Evolutionary conservation across 352 stramenopile species (phyloP).

Genomic region (Saprolegnia diclina): DNA sequence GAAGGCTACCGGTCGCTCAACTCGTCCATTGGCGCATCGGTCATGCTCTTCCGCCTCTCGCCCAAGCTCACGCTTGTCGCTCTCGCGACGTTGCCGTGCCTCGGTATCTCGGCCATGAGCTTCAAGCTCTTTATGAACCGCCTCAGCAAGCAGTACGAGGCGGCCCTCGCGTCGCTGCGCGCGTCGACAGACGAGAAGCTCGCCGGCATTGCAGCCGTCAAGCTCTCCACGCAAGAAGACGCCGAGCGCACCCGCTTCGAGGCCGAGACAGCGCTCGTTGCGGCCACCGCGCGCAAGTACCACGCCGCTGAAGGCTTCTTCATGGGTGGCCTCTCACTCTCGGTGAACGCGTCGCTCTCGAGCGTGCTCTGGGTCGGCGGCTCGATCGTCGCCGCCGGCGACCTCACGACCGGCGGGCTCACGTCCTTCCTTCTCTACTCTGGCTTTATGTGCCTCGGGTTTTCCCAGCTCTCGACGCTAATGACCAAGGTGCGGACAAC

Average conservation of each 20-base stretch:
- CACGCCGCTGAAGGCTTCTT: slow-evolving; percentile 84
- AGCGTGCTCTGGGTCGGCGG: slow-evolving; percentile 88
- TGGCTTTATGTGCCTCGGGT: slow-evolving; percentile 86
- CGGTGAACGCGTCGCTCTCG: slow-evolving; percentile 85
- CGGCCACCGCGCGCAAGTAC: slow-evolving; percentile 57
- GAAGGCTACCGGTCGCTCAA: slow-evolving; percentile 86
- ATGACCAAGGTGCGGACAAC: slow-evolving; percentile 71
- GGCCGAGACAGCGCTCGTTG: slow-evolving; percentile 56
- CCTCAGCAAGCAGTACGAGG: slow-evolving; percentile 71
- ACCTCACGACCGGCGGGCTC: slow-evolving; percentile 85
- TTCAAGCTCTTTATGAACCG: slow-evolving; percentile 81
- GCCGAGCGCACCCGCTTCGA: slow-evolving; percentile 61
- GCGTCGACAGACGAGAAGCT: slow-evolving; percentile 81
- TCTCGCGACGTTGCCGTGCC: slow-evolving; percentile 70
- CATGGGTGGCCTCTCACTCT: slow-evolving; percentile 83
- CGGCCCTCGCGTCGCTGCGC: slow-evolving; percentile 65
- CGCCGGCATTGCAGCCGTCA: slow-evolving; percentile 87
- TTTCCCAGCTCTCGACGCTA: slow-evolving; percentile 81
- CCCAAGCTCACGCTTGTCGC: slow-evolving; percentile 87
- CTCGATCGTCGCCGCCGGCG: slow-evolving; percentile 73
- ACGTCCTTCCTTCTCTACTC: slow-evolving; percentile 90
- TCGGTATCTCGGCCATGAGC: slow-evolving; percentile 71
- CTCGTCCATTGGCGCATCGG: slow-evolving; percentile 80
- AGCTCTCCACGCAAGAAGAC: slow-evolving; percentile 79
- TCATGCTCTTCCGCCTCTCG: slow-evolving; percentile 86